These are phyloP conservation scores for Glycine latifolia DNA, from an alignment of 306 rosid genomes.

Conservation along the genomic window DNA sequence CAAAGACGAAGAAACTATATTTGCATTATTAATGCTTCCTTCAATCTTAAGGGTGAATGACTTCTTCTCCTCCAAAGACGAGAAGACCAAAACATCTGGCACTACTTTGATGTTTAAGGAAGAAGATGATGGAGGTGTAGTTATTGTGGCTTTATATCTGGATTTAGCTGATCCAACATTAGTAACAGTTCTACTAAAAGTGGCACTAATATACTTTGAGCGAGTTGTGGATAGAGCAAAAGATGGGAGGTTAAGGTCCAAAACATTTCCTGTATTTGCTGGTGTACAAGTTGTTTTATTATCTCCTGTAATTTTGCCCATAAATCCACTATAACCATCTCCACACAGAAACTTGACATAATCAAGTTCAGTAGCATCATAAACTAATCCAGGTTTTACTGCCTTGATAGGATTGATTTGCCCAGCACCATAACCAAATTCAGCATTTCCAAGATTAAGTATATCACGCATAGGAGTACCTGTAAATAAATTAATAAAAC, in stretches of 20 bases:
- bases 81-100: neutral
- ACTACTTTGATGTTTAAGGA: neutral
- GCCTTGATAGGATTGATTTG: neutral
- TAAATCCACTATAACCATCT: neutral
- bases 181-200: neutral
- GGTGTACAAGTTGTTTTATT: neutral
- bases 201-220: neutral
- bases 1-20: neutral
- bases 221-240: neutral
- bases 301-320: neutral
- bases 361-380: neutral
- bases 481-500: neutral
- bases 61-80: neutral
- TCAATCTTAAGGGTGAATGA: neutral
- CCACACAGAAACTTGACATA: neutral
- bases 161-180: slow-evolving; percentile 21
- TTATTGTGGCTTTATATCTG: neutral
- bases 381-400: neutral
- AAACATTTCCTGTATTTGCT: neutral
- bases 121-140: neutral
- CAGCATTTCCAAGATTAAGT: neutral
- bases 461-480: neutral
- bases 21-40: neutral
- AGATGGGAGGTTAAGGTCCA: neutral
- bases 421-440: slow-evolving; percentile 12